These are phyloP conservation scores for Peribolospora kevripleyi DNA, from an alignment of 768 basidiomycete genomes.

Conservation along the genomic window DNA sequence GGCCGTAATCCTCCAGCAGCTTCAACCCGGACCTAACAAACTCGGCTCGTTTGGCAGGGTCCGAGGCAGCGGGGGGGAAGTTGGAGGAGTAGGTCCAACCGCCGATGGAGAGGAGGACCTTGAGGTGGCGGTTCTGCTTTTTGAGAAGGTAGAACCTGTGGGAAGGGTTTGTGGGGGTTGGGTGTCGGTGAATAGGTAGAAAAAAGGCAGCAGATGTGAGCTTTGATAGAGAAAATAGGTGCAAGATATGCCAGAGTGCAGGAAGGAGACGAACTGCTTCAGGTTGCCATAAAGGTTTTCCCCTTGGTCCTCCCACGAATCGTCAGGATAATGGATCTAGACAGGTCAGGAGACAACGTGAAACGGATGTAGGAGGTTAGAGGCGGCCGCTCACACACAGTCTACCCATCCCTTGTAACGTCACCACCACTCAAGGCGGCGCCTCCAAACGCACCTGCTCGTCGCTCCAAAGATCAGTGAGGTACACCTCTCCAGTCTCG, in stretches of 20 bases:
- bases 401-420: not conserved
- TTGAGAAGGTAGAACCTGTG: constrained; percentile 58
- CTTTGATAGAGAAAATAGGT: not conserved
- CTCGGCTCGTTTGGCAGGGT: constrained; percentile 33
- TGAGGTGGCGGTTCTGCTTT: constrained; percentile 51
- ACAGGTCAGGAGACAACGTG: not conserved
- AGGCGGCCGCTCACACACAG: not conserved
- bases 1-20: constrained; percentile 64
- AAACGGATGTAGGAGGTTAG: not conserved
- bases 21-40: constrained; percentile 63
- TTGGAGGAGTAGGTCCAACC: constrained; percentile 83
- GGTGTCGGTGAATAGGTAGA: not conserved
- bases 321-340: constrained; percentile 78
- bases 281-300: constrained; percentile 46
- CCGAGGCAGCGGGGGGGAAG: constrained; percentile 59
- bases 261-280: not conserved
- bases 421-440: not conserved
- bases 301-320: constrained; percentile 80
- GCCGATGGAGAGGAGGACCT: constrained; percentile 52
- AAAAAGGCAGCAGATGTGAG: not conserved
- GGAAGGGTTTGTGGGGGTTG: not conserved
- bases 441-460: constrained; percentile 27
- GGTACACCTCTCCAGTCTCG: constrained; percentile 59
- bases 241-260: not conserved
- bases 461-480: constrained; percentile 87